Percentiles rank a stretch among this genome's conserved stretches.
These are phyloP conservation scores for Diaporthe citri DNA, from an alignment of 2,329 filamentous ascomycete species.

Conservation along the genomic window DNA sequence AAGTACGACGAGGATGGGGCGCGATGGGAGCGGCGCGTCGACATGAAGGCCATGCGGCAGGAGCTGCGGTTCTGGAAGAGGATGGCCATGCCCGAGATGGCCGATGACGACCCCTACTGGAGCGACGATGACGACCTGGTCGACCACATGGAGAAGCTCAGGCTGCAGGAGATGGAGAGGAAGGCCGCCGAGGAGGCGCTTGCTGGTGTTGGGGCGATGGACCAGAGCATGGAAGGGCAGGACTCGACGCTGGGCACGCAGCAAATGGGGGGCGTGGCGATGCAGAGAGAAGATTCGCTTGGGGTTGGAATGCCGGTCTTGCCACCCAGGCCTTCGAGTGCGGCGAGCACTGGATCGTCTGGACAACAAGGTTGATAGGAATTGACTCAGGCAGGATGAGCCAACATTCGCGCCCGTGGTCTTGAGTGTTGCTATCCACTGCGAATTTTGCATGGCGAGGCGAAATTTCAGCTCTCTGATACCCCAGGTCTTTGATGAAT, in stretches of 20 bases:
- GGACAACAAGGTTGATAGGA: slow-evolving; percentile 43
- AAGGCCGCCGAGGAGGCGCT: slow-evolving; percentile 57
- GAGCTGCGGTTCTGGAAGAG: slow-evolving; percentile 76
- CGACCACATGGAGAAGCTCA: slow-evolving; percentile 70
- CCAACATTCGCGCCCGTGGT: background rate
- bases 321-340: slow-evolving; percentile 56
- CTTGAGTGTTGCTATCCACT: background rate
- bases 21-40: slow-evolving; percentile 66
- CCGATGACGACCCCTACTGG: slow-evolving; percentile 72
- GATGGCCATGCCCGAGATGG: slow-evolving; percentile 72
- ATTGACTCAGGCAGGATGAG: background rate
- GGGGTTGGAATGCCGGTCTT: slow-evolving; percentile 49
- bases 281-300: slow-evolving; percentile 54
- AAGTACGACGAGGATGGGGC: slow-evolving; percentile 68
- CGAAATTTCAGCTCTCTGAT: slow-evolving; percentile 11
- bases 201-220: slow-evolving; percentile 40
- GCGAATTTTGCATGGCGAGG: slow-evolving; percentile 18
- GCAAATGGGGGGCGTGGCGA: slow-evolving; percentile 56
- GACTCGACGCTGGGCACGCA: slow-evolving; percentile 44
- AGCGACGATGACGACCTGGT: slow-evolving; percentile 76
- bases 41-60: slow-evolving; percentile 66
- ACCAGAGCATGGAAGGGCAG: slow-evolving; percentile 35
- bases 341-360: slow-evolving; percentile 55
- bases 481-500: background rate
- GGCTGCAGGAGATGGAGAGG: slow-evolving; percentile 63